Percentiles rank a stretch among this genome's conserved stretches.
These are phyloP conservation scores for Warburgia ugandensis DNA, from an alignment of 164 flowering plant species.

Conservation along the genomic window DNA sequence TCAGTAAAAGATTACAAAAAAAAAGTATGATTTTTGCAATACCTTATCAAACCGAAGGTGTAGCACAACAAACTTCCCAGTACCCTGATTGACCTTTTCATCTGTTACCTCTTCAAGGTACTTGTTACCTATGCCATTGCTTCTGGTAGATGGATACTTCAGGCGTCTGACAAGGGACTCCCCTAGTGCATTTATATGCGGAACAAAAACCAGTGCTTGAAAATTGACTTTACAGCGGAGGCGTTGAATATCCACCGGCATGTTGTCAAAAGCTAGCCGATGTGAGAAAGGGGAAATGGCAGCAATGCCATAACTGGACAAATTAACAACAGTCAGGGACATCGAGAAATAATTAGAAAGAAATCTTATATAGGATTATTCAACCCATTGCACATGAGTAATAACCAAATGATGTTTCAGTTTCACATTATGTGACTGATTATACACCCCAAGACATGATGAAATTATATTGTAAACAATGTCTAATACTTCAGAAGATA, in stretches of 20 bases:
- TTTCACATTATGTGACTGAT: too few species aligned
- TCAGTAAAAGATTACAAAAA: background rate
- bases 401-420: too few species aligned
- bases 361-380: too few species aligned
- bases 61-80: slow-evolving; percentile 72
- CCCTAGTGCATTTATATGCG: slow-evolving; percentile 75
- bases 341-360: too few species aligned
- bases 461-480: too few species aligned
- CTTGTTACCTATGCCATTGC: slow-evolving; percentile 15
- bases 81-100: slow-evolving; percentile 17
- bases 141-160: slow-evolving; percentile 29
- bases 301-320: slow-evolving; percentile 83
- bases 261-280: slow-evolving; percentile 82
- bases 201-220: slow-evolving; percentile 77
- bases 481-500: too few species aligned
- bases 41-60: slow-evolving; percentile 99
- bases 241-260: slow-evolving; percentile 77
- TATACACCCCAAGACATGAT: too few species aligned
- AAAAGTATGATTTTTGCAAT: slow-evolving; percentile 3
- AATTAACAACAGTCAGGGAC: background rate
- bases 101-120: slow-evolving; percentile 34
- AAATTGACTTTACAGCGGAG: slow-evolving; percentile 95
- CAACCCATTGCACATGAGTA: too few species aligned
- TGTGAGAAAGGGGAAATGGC: slow-evolving; percentile 98
- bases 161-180: slow-evolving; percentile 79